phyloP scores from a whole-genome alignment of 768 basidiomycete species.

The Kwoniella mangroviensis region DNA sequence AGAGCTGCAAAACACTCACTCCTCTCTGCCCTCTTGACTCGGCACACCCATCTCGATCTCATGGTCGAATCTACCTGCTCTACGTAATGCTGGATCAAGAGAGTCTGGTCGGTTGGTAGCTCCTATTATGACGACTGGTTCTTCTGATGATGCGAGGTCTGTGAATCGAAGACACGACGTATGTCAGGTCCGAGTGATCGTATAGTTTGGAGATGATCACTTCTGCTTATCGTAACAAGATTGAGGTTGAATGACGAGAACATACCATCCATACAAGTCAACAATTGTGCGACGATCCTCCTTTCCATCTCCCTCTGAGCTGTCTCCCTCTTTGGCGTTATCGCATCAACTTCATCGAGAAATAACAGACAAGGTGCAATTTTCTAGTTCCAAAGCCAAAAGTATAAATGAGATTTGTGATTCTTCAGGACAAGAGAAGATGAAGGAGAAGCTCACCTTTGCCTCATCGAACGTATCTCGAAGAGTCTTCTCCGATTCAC shows the following conservation, averaged over 20 bases:
- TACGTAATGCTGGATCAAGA: conserved; percentile 85
- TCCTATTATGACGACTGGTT: conserved; percentile 90
- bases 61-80: conserved; percentile 94
- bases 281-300: conserved; percentile 93
- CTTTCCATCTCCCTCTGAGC: conserved; percentile 98
- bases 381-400: conserved; percentile 61
- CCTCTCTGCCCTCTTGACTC: conserved; percentile 83
- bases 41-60: conserved; percentile 98
- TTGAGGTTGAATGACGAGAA: conserved; percentile 1
- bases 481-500: conserved; percentile 95
- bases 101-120: conserved; percentile 97
- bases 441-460: conserved; percentile 65
- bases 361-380: conserved; percentile 91
- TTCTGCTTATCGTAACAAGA: too few relatives aligned
- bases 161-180: not conserved
- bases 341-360: conserved; percentile 97
- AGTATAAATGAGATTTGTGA: too few relatives aligned
- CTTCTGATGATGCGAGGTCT: conserved; percentile 92
- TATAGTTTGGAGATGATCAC: not conserved
- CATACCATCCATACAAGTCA: conserved; percentile 98
- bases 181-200: not conserved
- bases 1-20: conserved; percentile 65
- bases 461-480: conserved; percentile 97
- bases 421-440: not conserved
- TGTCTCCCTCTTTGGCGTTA: conserved; percentile 95